phyloP scores from a whole-genome alignment of 2,329 filamentous ascomycete genomes.

The Xylariomycetidae sp. region DNA sequence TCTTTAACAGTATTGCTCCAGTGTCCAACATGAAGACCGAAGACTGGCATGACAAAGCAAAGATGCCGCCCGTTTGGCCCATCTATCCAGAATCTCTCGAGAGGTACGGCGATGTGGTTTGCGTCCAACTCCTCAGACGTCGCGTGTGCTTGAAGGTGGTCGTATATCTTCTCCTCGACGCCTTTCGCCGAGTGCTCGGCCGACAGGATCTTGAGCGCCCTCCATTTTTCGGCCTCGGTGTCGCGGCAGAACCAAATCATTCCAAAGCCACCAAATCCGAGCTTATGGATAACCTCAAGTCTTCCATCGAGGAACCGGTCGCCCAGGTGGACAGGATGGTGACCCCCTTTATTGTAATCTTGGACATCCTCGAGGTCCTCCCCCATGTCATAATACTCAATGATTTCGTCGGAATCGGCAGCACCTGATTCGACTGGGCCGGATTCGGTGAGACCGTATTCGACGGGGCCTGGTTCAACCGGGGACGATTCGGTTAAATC shows the following conservation, averaged over 20 bases:
- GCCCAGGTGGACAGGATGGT: conserved; percentile 11
- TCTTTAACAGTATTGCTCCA: too few relatives aligned
- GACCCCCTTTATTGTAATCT: too few relatives aligned
- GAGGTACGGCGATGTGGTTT: conserved; percentile 8
- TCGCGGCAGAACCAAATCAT: conserved; percentile 15
- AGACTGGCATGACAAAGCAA: conserved; percentile 10
- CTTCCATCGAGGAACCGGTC: conserved; percentile 8
- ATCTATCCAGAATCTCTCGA: conserved; percentile 10
- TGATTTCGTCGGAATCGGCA: too few relatives aligned
- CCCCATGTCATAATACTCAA: too few relatives aligned
- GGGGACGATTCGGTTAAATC: too few relatives aligned
- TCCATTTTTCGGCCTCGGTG: conserved; percentile 5
- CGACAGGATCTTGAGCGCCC: conserved; percentile 12
- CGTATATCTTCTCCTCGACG: not conserved
- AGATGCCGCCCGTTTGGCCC: conserved; percentile 14
- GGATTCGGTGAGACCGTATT: too few relatives aligned
- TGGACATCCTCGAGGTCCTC: too few relatives aligned
- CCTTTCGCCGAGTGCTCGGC: conserved; percentile 7
- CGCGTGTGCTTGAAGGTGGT: conserved; percentile 1
- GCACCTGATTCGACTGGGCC: too few relatives aligned
- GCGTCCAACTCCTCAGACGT: not conserved
- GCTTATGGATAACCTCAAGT: conserved; percentile 13
- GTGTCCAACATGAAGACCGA: too few relatives aligned
- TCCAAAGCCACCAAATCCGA: conserved; percentile 10
- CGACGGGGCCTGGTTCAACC: too few relatives aligned